Percentiles rank a stretch among this genome's conserved stretches.
Evolutionary conservation across 2,329 filamentous ascomycete species (phyloP).

Genomic region (Passalora sequoiae): DNA sequence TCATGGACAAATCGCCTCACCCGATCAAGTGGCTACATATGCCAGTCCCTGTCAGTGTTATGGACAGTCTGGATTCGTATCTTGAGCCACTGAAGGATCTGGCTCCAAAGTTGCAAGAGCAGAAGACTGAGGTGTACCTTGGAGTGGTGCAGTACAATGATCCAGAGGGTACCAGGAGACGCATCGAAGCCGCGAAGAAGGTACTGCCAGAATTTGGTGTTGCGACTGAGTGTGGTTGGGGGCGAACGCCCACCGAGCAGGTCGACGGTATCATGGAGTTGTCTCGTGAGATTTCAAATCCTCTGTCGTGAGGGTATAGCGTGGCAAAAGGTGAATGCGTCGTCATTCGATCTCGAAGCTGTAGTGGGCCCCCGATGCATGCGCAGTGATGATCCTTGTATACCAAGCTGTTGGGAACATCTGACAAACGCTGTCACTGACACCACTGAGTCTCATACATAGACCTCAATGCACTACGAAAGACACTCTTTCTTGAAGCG

Average conservation of each 20-base stretch:
- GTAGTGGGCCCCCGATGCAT: no score
- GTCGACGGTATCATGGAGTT: slow-evolving; percentile 6
- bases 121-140: slow-evolving; percentile 36
- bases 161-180: slow-evolving; percentile 35
- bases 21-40: slow-evolving; percentile 40
- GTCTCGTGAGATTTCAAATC: slow-evolving; percentile 1
- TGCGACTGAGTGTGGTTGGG: slow-evolving; percentile 40
- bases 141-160: slow-evolving; percentile 40
- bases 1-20: slow-evolving; percentile 28
- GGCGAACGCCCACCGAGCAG: slow-evolving; percentile 18
- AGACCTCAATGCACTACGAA: not conserved
- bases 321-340: not conserved
- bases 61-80: slow-evolving; percentile 31
- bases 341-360: not conserved
- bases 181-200: slow-evolving; percentile 35
- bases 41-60: slow-evolving; percentile 38
- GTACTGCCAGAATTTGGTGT: slow-evolving; percentile 35
- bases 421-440: not conserved
- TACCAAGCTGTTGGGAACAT: no score
- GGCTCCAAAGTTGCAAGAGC: slow-evolving; percentile 27
- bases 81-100: slow-evolving; percentile 35
- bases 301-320: not conserved
- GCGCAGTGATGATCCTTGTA: no score
- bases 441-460: not conserved
- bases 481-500: not conserved